phyloP scores from a whole-genome alignment of 2,329 filamentous ascomycete genomes.

The Neurospora crassa region DNA sequence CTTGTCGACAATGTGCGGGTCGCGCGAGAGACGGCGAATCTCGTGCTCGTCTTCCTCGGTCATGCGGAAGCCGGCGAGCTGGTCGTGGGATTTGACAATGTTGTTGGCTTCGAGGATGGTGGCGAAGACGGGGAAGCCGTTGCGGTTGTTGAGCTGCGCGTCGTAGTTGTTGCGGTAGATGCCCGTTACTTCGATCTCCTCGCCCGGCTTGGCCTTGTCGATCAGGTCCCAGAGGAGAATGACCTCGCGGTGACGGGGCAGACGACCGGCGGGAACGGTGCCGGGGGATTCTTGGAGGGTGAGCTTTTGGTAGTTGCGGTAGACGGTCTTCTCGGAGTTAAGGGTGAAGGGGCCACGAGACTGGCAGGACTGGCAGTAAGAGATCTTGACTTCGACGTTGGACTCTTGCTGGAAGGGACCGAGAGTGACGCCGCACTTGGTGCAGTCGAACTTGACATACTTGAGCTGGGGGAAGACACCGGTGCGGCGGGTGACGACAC shows the following conservation, averaged over 20 bases:
- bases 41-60: constrained; percentile 91
- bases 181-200: constrained; percentile 94
- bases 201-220: constrained; percentile 90
- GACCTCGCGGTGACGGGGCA: constrained; percentile 88
- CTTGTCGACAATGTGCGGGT: constrained; percentile 87
- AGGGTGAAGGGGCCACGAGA: constrained; percentile 89
- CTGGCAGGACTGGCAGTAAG: constrained; percentile 94
- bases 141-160: constrained; percentile 94
- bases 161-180: constrained; percentile 98
- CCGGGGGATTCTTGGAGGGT: constrained; percentile 95
- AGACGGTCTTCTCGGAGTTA: constrained; percentile 96
- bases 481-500: constrained; percentile 86
- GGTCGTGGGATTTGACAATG: constrained; percentile 92
- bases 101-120: constrained; percentile 98
- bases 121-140: constrained; percentile 96
- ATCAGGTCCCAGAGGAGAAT: constrained; percentile 96
- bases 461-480: constrained; percentile 97
- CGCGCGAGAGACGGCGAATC: constrained; percentile 79
- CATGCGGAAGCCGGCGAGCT: constrained; percentile 90
- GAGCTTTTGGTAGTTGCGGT: constrained; percentile 97
- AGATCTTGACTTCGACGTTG: constrained; percentile 90
- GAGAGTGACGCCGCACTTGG: constrained; percentile 82
- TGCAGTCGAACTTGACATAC: constrained; percentile 97
- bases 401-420: constrained; percentile 97
- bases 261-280: constrained; percentile 88